Conservation (phyloP, 2,329 filamentous ascomycete genomes). For the Pestalotiopsis sp. region DNA sequence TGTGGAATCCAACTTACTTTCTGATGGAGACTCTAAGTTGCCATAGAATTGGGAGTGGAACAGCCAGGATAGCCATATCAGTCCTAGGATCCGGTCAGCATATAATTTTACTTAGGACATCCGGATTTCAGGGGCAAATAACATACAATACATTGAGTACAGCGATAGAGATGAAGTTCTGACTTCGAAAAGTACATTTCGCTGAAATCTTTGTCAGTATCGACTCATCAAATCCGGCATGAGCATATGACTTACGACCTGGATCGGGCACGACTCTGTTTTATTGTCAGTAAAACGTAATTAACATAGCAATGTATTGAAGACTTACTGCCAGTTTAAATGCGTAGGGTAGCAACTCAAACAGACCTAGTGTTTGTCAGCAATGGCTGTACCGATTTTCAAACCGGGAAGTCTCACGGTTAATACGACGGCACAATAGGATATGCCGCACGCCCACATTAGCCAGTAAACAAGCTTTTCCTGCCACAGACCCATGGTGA, state of each 20-base stretch:
- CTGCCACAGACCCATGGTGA: slow-evolving; percentile 35
- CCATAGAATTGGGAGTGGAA: slow-evolving; percentile 38
- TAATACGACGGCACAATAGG: slow-evolving; percentile 33
- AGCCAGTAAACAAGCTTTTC: slow-evolving; percentile 29
- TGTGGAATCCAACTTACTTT: slow-evolving; percentile 9
- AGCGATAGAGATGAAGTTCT: slow-evolving; percentile 32
- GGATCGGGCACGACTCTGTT: slow-evolving; percentile 5
- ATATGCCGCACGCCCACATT: slow-evolving; percentile 25
- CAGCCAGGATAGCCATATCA: slow-evolving; percentile 31
- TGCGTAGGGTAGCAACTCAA: slow-evolving; percentile 31
- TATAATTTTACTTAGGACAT: background rate
- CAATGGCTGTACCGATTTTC: background rate
- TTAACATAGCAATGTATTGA: too few species aligned
- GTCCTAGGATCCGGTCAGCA: slow-evolving; percentile 19
- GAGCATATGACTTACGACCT: background rate
- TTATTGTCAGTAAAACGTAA: slow-evolving; percentile 2
- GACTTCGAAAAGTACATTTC: slow-evolving; percentile 30
- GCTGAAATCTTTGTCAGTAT: background rate
- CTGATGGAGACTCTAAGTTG: slow-evolving; percentile 29
- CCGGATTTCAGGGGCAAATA: background rate
- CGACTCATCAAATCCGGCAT: background rate
- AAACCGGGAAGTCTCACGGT: slow-evolving; percentile 17
- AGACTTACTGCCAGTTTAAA: slow-evolving; percentile 14
- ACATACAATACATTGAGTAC: slow-evolving; percentile 29
- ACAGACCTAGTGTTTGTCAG: slow-evolving; percentile 20